A percentile compares a stretch with the other conserved stretches of the same genome.
phyloP scores from a whole-genome alignment of 2,329 filamentous ascomycete species.

The Coniosporium tulheliwenetii region DNA sequence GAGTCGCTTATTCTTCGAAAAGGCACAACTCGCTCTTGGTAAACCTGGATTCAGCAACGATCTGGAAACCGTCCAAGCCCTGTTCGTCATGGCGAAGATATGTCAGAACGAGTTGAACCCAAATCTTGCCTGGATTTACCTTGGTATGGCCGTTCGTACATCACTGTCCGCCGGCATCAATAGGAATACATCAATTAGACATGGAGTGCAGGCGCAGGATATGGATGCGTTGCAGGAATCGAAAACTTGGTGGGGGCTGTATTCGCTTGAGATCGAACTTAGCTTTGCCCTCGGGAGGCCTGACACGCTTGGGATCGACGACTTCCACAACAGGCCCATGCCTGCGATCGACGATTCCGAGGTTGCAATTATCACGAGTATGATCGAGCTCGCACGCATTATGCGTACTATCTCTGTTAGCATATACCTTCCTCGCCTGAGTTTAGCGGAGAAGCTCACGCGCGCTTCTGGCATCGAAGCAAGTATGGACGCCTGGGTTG shows the following conservation, averaged over 20 bases:
- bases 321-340: constrained; percentile 29
- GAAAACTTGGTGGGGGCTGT: constrained; percentile 9
- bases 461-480: constrained; percentile 19
- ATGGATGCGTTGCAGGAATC: constrained; percentile 1
- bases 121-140: constrained; percentile 32
- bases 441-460: constrained; percentile 19
- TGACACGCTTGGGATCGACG: constrained; percentile 31
- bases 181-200: constrained; percentile 19
- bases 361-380: constrained; percentile 23
- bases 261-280: constrained; percentile 12
- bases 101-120: constrained; percentile 35
- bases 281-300: constrained; percentile 33
- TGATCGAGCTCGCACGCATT: constrained; percentile 24
- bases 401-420: constrained; percentile 23
- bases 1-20: constrained; percentile 30
- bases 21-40: constrained; percentile 23
- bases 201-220: neutral
- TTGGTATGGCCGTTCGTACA: constrained; percentile 31
- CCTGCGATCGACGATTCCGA: constrained; percentile 16
- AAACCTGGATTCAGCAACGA: constrained; percentile 27
- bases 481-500: constrained; percentile 20
- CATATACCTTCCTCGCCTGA: constrained; percentile 21
- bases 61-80: constrained; percentile 31
- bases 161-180: constrained; percentile 33
- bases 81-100: constrained; percentile 33